A percentile compares a stretch with the other conserved stretches of the same genome.
phyloP scores from a whole-genome alignment of 768 basidiomycete genomes.

The Leccinum truebloodii region DNA sequence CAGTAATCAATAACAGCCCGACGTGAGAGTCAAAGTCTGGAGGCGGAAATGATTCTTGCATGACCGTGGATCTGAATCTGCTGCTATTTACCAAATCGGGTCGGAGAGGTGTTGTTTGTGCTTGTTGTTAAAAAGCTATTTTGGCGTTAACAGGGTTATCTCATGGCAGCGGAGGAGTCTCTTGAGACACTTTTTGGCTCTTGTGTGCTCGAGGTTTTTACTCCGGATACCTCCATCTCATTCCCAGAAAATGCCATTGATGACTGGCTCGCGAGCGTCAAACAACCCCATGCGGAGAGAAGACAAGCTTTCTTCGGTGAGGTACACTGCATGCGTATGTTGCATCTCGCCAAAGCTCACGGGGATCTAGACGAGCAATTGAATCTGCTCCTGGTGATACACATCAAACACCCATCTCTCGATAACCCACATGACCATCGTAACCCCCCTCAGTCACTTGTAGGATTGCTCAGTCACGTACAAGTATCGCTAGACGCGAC shows the following conservation, averaged over 20 bases:
- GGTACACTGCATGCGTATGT: slow-evolving; percentile 26
- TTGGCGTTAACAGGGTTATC: neutral
- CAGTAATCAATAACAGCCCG: slow-evolving; percentile 63
- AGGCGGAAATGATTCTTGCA: slow-evolving; percentile 50
- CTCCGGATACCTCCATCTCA: slow-evolving; percentile 63
- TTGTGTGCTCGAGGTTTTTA: slow-evolving; percentile 57
- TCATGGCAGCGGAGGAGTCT: slow-evolving; percentile 37
- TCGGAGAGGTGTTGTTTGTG: too few species aligned
- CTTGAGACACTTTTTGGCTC: slow-evolving; percentile 66
- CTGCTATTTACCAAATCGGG: slow-evolving; percentile 12
- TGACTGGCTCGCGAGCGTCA: slow-evolving; percentile 56
- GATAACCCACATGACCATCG: slow-evolving; percentile 24
- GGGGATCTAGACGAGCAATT: slow-evolving; percentile 53
- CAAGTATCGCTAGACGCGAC: slow-evolving; percentile 82
- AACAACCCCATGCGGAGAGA: slow-evolving; percentile 48
- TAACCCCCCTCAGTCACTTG: slow-evolving; percentile 41
- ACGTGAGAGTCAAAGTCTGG: slow-evolving; percentile 50
- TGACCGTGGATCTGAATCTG: slow-evolving; percentile 10
- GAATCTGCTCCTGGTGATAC: slow-evolving; percentile 46
- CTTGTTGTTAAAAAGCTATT: too few species aligned
- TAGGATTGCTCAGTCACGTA: slow-evolving; percentile 64
- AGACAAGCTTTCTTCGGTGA: slow-evolving; percentile 76
- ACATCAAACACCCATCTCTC: slow-evolving; percentile 35
- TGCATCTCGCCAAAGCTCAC: slow-evolving; percentile 18
- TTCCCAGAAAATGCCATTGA: slow-evolving; percentile 54